These are phyloP conservation scores for Fusarium abutilonis DNA, from an alignment of 2,329 filamentous ascomycete genomes.

Conservation along the genomic window DNA sequence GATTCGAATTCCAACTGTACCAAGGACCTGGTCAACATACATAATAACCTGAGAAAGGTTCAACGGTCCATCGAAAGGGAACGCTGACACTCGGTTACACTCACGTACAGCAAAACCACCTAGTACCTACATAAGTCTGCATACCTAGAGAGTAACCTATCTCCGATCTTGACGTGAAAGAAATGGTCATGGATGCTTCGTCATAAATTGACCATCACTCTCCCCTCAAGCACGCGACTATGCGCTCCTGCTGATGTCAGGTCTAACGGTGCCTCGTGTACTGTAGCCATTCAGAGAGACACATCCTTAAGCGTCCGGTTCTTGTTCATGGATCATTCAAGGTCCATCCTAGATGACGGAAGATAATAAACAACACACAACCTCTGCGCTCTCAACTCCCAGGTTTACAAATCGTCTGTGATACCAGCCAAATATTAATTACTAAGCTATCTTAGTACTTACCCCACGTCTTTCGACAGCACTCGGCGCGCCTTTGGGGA, in stretches of 20 bases:
- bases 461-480: slow-evolving; percentile 25
- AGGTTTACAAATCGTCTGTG: background rate
- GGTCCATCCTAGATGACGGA: background rate
- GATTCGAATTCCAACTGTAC: background rate
- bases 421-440: slow-evolving; percentile 17
- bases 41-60: background rate
- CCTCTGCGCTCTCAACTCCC: background rate
- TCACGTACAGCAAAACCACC: background rate
- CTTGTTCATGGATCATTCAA: slow-evolving; percentile 4
- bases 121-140: too few relatives aligned
- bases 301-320: background rate
- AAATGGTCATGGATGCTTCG: slow-evolving; percentile 5
- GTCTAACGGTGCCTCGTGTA: background rate
- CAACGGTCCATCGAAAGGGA: background rate
- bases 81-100: background rate
- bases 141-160: background rate
- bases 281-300: slow-evolving; percentile 2
- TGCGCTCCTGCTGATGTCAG: slow-evolving; percentile 21
- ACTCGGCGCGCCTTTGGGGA: slow-evolving; percentile 31
- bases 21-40: too few relatives aligned
- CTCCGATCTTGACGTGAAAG: slow-evolving; percentile 5
- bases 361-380: slow-evolving; percentile 5
- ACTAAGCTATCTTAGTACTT: slow-evolving; percentile 26
- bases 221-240: slow-evolving; percentile 26
- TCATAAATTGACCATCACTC: slow-evolving; percentile 1